Percentiles rank a stretch among this genome's conserved stretches.
These are phyloP conservation scores for Coffea canephora DNA, from an alignment of 257 asterid species.

Conservation along the genomic window DNA sequence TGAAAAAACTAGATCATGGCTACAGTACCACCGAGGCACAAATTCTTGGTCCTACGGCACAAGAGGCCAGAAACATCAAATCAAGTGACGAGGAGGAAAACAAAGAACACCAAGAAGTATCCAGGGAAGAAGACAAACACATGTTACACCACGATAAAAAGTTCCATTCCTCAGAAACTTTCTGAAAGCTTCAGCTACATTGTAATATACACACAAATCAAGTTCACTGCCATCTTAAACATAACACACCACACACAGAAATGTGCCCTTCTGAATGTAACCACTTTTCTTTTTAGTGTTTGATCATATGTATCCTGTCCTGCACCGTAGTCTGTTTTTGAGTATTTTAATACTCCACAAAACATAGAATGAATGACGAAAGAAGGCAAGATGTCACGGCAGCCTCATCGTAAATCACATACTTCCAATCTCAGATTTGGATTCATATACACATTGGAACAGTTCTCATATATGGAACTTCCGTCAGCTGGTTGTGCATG, in stretches of 20 bases:
- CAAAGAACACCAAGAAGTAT: background rate
- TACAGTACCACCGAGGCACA: no score
- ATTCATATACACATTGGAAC: constrained; percentile 36
- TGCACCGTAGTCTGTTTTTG: background rate
- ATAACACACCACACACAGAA: background rate
- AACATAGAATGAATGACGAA: background rate
- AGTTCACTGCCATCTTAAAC: background rate
- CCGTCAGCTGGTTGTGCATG: constrained; percentile 41
- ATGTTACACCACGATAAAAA: background rate
- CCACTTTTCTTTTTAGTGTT: background rate
- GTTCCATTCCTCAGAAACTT: background rate
- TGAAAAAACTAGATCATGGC: no score
- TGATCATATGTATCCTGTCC: background rate
- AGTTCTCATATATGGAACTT: constrained; percentile 36
- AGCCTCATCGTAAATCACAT: constrained; percentile 33
- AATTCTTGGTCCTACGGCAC: no score
- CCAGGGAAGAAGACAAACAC: background rate
- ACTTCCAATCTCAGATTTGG: constrained; percentile 47
- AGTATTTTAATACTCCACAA: background rate
- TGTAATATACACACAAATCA: background rate
- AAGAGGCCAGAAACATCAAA: no score
- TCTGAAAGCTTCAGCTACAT: background rate
- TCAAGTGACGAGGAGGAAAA: no score
- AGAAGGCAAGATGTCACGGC: background rate
- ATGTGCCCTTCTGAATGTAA: background rate